Evolutionary conservation across 176 grass and related monocot genomes (phyloP), one percentile per base, ranked within the genome.

Genomic region (Oryza brachyantha): DNA sequence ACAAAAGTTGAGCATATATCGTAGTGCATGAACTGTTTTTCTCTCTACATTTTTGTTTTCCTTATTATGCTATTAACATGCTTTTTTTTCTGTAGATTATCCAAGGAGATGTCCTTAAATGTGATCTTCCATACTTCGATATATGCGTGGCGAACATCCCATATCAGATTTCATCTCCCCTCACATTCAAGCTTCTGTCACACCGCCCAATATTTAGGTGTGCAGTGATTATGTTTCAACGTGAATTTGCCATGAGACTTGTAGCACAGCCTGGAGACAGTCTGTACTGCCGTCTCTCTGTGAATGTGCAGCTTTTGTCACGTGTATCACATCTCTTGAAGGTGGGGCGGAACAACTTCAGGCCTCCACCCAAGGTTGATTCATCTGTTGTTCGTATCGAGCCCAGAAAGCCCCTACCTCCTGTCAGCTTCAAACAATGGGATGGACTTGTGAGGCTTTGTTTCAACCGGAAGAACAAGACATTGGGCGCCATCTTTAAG

Each of bases 101-200:
- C 78, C 90, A 98, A 89, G 96, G 96, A 80, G 96, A 98, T 66
- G 92, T 94, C 2, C 86, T 98, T 26, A 95, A 98, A 86, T 94
- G 89, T 21, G 92, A 98, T 75, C 96, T 98, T 8, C 90, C 96
- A 0, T 98, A 98, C 80, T 98, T 98, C 0, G 96, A 94, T 83
- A 94, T 98, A 28, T 98, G 96, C 38, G 96, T 98, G 42, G 92
- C 96, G 2, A 98, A 98, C 66, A 98, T 98, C 59, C 96, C 96
- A 2, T 94, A 98, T 69, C 90, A 98, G 63, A 95, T 98, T 13
- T 98, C 96, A 9, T 98, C 96, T 7, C 90, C 88, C 8, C 88
- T 98, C 19, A 98, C 90, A 1, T 93, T 98, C 83, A 98, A 94
- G 90, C 83, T 98, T 43, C 69, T 98, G 28, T 83, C 92, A 0